A percentile compares a stretch with the other conserved stretches of the same genome.
Evolutionary conservation across 345 rosid genomes (phyloP).

Genomic region (Ailanthus altissimus): DNA sequence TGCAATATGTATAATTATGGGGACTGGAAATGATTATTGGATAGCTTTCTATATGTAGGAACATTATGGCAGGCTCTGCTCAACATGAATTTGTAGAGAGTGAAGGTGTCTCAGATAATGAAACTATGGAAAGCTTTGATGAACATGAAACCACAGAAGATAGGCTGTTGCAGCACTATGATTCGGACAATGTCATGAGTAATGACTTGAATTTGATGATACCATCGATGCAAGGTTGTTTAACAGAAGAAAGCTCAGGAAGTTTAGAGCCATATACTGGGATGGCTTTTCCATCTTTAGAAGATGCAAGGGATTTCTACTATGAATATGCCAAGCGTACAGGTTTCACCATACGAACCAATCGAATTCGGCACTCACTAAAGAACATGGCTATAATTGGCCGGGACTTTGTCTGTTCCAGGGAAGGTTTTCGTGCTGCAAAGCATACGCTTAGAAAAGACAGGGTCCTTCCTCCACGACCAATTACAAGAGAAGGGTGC

Average conservation of each 20-base stretch:
- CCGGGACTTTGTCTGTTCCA: conserved; percentile 43
- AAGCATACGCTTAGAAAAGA: conserved; percentile 40
- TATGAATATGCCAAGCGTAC: conserved; percentile 41
- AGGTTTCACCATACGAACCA: conserved; percentile 44
- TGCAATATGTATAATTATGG: neutral
- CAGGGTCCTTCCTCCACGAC: conserved; percentile 47
- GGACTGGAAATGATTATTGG: neutral
- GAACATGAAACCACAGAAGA: conserved; percentile 22
- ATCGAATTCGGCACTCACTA: conserved; percentile 41
- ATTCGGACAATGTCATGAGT: conserved; percentile 14
- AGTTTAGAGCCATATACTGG: conserved; percentile 33
- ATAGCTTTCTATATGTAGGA: conserved; percentile 2
- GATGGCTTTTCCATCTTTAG: conserved; percentile 38
- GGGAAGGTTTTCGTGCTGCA: conserved; percentile 42
- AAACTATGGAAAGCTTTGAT: conserved; percentile 27
- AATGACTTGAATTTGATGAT: conserved; percentile 23
- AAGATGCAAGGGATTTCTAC: conserved; percentile 44
- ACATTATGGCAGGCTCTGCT: conserved; percentile 25
- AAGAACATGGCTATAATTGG: conserved; percentile 42
- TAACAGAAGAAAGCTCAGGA: conserved; percentile 1
- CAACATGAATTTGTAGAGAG: conserved; percentile 24
- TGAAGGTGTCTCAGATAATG: conserved; percentile 32
- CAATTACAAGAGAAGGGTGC: conserved; percentile 50
- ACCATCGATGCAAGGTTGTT: conserved; percentile 20
- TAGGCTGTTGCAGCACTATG: conserved; percentile 21